These are phyloP conservation scores for Pichia sp. DNA, from an alignment of 1,139 yeast genomes.

Conservation along the genomic window DNA sequence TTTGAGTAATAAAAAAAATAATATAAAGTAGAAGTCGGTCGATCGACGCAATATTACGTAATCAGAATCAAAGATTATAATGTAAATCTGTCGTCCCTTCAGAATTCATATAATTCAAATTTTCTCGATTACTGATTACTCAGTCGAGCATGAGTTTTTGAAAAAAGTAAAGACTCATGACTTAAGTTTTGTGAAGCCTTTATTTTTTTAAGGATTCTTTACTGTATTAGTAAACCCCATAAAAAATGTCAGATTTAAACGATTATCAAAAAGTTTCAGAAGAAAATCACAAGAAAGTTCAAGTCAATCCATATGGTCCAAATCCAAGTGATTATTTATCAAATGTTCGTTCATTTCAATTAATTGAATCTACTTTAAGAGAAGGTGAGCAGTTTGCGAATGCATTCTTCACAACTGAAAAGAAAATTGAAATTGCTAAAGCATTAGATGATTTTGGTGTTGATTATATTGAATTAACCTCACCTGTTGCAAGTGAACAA, in stretches of 20 bases:
- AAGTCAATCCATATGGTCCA: conserved; percentile 84
- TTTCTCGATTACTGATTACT: neutral
- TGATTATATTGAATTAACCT: conserved; percentile 93
- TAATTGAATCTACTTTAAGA: conserved; percentile 92
- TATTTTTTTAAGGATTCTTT: neutral
- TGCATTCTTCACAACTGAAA: conserved; percentile 91
- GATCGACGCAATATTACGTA: neutral
- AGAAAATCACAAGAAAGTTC: conserved; percentile 32
- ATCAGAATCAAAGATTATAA: neutral
- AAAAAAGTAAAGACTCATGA: neutral
- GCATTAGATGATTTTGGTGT: conserved; percentile 97
- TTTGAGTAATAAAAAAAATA: neutral
- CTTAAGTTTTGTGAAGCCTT: neutral
- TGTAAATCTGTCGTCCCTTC: neutral
- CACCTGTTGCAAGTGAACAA: conserved; percentile 97
- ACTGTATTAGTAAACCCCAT: neutral
- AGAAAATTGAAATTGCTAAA: conserved; percentile 95
- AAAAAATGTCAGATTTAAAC: conserved; percentile 4
- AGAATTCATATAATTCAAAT: neutral
- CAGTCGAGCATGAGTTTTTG: neutral
- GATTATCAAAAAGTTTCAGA: conserved; percentile 46
- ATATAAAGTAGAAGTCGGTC: neutral
- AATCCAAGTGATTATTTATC: conserved; percentile 90
- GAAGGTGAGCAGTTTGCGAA: conserved; percentile 99
- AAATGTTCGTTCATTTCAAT: conserved; percentile 81